phyloP scores from a whole-genome alignment of 2,329 filamentous ascomycete species.

The Fusarium anthophilum region DNA sequence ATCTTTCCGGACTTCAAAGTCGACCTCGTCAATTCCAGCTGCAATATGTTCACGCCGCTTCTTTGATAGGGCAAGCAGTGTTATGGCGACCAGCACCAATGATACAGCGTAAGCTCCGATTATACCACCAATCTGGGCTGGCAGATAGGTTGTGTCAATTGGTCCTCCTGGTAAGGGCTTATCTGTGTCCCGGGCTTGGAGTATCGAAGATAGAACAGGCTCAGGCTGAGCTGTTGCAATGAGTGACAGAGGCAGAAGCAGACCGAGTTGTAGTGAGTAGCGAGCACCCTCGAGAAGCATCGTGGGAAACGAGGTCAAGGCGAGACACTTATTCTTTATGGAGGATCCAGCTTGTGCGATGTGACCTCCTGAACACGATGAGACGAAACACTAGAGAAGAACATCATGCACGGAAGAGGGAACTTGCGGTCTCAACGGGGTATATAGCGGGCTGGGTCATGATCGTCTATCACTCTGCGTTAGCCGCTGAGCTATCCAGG shows the following conservation, averaged over 20 bases:
- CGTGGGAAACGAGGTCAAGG: conserved; percentile 46
- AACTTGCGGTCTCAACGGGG: conserved; percentile 57
- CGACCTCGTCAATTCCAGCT: conserved; percentile 63
- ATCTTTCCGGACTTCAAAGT: conserved; percentile 47
- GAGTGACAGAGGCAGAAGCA: conserved; percentile 43
- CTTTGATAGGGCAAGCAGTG: conserved; percentile 69
- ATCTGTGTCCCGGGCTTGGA: conserved; percentile 54
- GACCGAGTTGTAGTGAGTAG: conserved; percentile 41
- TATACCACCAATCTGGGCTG: conserved; percentile 84
- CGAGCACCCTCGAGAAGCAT: conserved; percentile 50
- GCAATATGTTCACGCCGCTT: conserved; percentile 62
- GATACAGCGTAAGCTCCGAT: conserved; percentile 84
- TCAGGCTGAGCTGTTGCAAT: conserved; percentile 45
- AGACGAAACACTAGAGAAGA: conserved; percentile 62
- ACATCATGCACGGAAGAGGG: conserved; percentile 55
- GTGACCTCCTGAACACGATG: conserved; percentile 55
- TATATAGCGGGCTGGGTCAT: conserved; percentile 68
- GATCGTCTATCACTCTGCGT: conserved; percentile 55
- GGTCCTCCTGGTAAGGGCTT: conserved; percentile 68
- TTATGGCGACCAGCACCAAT: conserved; percentile 75
- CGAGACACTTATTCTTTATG: conserved; percentile 44
- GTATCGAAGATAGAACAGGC: conserved; percentile 41
- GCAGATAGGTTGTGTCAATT: conserved; percentile 71
- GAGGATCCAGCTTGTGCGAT: conserved; percentile 47
- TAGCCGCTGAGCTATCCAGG: conserved; percentile 52